Base-by-base conservation (phyloP, 805 yeast species). In the Yamadazyma tumulicola region DNA sequence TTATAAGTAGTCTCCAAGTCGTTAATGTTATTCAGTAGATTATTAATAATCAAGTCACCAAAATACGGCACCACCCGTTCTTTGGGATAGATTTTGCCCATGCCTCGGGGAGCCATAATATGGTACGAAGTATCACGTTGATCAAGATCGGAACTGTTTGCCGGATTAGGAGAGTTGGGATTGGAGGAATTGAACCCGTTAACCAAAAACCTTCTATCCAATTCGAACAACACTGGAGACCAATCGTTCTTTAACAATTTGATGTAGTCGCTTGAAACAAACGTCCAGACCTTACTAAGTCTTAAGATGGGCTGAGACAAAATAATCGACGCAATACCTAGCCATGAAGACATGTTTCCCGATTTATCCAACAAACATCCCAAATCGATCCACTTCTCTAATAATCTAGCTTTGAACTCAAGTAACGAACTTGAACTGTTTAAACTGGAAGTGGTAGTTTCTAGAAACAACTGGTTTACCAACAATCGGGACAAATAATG, bases 281-380 rank as follows among this genome's bases (percentile, higher is more conserved):
- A 64, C 6, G 79, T 64, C 97, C 97, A 91, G 1, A 89, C 72
- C 35, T 74, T 72, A 18, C 74, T 63, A 29, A 91, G 64, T 45
- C 97, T 72, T 38, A 91, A 62, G 2, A 91, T 69, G 0, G 96
- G 95, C 35, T 82, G 76, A 0, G 95, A 84, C 49, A 95, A 81
- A 2, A 89, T 70, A 1, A 83, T 71, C 0, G 93, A 79, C 1
- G 96, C 86, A 46, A 91, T 78, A 0, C 96, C 95, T 16, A 87
- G 64, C 97, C 97, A 91, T 19, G 93, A 81, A 0, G 88, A 89
- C 89, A 87, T 86, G 54, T 91, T 95, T 32, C 97, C 97, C 19
- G 75, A 64, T 40, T 75, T 75, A 49, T 86, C 93, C 42, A 91
- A 74, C 18, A 68, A 63, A 43, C 82, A 77, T 3, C 96, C 97